Conservation (phyloP, 176 grass and related monocot species). For the Aegilops longissima region DNA sequence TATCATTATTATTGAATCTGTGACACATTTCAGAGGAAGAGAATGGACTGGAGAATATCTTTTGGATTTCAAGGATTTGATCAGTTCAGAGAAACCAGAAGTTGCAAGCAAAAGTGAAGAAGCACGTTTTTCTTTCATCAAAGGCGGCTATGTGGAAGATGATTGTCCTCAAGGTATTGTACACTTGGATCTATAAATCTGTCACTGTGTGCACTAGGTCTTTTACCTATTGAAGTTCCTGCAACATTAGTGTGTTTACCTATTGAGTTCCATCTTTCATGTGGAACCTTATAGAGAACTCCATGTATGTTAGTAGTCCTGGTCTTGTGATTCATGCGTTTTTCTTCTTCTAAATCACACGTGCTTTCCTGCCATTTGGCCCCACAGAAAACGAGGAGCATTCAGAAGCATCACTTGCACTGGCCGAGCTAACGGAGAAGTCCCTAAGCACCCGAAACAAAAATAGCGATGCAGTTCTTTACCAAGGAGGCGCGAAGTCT, state of each 20-base stretch:
- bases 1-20: background rate
- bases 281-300: background rate
- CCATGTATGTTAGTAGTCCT: background rate
- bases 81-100: slow-evolving; percentile 38
- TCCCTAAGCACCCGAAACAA: slow-evolving; percentile 47
- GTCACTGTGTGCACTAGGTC: background rate
- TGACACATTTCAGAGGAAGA: slow-evolving; percentile 54
- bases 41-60: slow-evolving; percentile 93
- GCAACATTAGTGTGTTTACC: background rate
- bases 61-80: slow-evolving; percentile 87
- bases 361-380: slow-evolving; percentile 7
- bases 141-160: slow-evolving; percentile 89
- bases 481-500: slow-evolving; percentile 71
- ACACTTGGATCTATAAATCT: background rate
- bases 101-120: slow-evolving; percentile 40
- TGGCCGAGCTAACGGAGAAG: slow-evolving; percentile 66
- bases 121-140: slow-evolving; percentile 96
- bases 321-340: background rate
- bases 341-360: background rate
- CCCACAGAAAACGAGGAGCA: slow-evolving; percentile 49
- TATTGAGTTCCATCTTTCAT: background rate
- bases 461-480: slow-evolving; percentile 54
- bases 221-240: background rate
- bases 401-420: slow-evolving; percentile 43
- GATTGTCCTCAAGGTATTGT: slow-evolving; percentile 34